These are phyloP conservation scores for Rhododendron ovatum DNA, from an alignment of 148 eudicot species.

Conservation along the genomic window DNA sequence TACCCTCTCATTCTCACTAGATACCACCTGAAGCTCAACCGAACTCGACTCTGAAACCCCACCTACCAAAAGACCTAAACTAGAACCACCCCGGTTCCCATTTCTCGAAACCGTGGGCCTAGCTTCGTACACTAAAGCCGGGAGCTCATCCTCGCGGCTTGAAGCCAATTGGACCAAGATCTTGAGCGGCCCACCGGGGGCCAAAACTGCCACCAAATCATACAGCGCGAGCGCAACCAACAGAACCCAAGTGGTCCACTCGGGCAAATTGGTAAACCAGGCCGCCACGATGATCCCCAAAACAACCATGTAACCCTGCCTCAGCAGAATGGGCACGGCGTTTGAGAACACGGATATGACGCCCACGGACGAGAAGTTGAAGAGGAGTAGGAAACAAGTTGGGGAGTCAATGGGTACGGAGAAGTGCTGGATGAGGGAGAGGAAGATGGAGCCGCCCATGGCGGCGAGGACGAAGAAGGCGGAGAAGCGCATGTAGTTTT, in stretches of 20 bases:
- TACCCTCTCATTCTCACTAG: slow-evolving; percentile 7
- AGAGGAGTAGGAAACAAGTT: slow-evolving; percentile 35
- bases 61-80: slow-evolving; percentile 52
- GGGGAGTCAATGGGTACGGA: slow-evolving; percentile 49
- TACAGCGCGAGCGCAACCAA: slow-evolving; percentile 73
- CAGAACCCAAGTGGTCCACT: slow-evolving; percentile 96
- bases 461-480: slow-evolving; percentile 56
- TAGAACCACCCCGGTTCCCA: slow-evolving; percentile 13
- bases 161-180: slow-evolving; percentile 78
- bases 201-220: slow-evolving; percentile 85
- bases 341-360: slow-evolving; percentile 61
- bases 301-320: slow-evolving; percentile 61
- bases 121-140: slow-evolving; percentile 80
- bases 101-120: slow-evolving; percentile 50
- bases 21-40: slow-evolving; percentile 45
- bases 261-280: slow-evolving; percentile 91
- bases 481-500: slow-evolving; percentile 71
- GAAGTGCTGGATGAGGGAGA: slow-evolving; percentile 49
- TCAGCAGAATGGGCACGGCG: slow-evolving; percentile 67
- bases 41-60: slow-evolving; percentile 50
- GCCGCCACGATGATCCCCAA: slow-evolving; percentile 81
- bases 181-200: slow-evolving; percentile 92
- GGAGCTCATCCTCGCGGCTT: slow-evolving; percentile 78
- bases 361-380: slow-evolving; percentile 65
- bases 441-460: slow-evolving; percentile 69